Evolutionary conservation across 108 stramenopile species (phyloP), one percentile per base, ranked within the genome.

Genomic region (Stephanodiscus minutulus): DNA sequence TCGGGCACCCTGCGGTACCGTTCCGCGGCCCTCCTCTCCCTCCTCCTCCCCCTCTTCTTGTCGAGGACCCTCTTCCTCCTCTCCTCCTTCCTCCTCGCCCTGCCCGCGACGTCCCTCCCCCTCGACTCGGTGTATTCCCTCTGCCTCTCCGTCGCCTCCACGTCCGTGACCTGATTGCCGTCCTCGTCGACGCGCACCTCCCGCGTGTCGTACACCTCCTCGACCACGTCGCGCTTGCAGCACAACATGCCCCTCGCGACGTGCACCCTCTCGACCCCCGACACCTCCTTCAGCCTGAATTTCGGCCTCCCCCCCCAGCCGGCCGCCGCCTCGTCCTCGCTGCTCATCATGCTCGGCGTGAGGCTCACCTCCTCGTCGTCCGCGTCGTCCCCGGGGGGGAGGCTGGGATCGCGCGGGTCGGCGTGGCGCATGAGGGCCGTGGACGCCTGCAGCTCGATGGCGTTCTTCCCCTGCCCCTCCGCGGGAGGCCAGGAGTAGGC

Each of bases 401-500:
- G n/a, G 1, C 7, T 6, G 47, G 47, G 2, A 48, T 63, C 73
- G 13, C 48, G 39, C 33, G 78, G 74, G 13, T 82, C 73, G 18
- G 77, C 85, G 11, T 49, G 68, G 10, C 59, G 57, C 62, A 88
- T 61, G 3, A 91, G 54, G 27, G 70, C 78, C 29, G 86, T 66
- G 68, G 79, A 79, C 5, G 89, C 92, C 67, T 89, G 83, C 48
- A 93, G 66, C 79, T 93, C 92, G 52, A 93, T 85, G 69, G 88
- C 89, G 66, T 89, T 89, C 63, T 85, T 84, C n/a, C 91, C 91
- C 59, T 85, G 73, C 1, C 79, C 79, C 17, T 81, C 77, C 37
- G 82, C 76, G 6, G 91, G 87, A n/a, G 91, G 88, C 88, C 91
- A 89, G 39, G 71, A 50, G 77, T 91, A 93, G 24, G 92, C 89